phyloP scores from a whole-genome alignment of 192 early-diverging fungal genomes.

The Coemansia sp. region DNA sequence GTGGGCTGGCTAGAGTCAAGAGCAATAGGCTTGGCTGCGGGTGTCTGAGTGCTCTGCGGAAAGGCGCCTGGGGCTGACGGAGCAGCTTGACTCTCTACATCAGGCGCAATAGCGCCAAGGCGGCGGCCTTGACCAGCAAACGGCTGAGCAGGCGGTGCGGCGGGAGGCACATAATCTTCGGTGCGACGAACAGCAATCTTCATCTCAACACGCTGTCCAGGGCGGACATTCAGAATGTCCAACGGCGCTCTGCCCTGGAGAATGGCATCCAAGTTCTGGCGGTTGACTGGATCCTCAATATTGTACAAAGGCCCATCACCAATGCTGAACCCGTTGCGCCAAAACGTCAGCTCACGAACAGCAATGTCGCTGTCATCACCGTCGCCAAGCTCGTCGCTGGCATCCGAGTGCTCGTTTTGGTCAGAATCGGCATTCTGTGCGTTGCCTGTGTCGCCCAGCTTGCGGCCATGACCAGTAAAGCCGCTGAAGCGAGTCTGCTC shows the following conservation, averaged over 20 bases:
- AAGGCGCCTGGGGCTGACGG: constrained; percentile 25
- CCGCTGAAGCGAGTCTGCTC: neutral
- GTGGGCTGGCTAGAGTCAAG: constrained; percentile 76
- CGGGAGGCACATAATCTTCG: constrained; percentile 84
- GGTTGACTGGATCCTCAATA: constrained; percentile 85
- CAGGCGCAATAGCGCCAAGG: constrained; percentile 64
- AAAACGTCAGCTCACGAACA: constrained; percentile 83
- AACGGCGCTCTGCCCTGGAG: constrained; percentile 88
- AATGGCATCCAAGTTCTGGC: constrained; percentile 81
- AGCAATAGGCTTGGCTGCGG: constrained; percentile 34
- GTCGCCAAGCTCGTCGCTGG: constrained; percentile 3
- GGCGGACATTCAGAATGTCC: constrained; percentile 79
- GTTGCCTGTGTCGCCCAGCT: constrained; percentile 12
- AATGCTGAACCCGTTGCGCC: constrained; percentile 94
- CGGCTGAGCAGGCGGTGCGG: constrained; percentile 61
- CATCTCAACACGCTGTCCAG: constrained; percentile 90
- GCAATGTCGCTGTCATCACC: constrained; percentile 22
- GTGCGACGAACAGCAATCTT: constrained; percentile 76
- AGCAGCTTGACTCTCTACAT: constrained; percentile 12
- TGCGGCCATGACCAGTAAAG: constrained; percentile 43
- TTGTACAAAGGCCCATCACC: constrained; percentile 87
- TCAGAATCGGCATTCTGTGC: constrained; percentile 1
- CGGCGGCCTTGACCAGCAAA: constrained; percentile 81
- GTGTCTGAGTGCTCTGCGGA: constrained; percentile 5
- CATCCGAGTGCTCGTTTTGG: neutral